These are phyloP conservation scores for Vigna mungo DNA, from an alignment of 306 rosid species.

Conservation along the genomic window DNA sequence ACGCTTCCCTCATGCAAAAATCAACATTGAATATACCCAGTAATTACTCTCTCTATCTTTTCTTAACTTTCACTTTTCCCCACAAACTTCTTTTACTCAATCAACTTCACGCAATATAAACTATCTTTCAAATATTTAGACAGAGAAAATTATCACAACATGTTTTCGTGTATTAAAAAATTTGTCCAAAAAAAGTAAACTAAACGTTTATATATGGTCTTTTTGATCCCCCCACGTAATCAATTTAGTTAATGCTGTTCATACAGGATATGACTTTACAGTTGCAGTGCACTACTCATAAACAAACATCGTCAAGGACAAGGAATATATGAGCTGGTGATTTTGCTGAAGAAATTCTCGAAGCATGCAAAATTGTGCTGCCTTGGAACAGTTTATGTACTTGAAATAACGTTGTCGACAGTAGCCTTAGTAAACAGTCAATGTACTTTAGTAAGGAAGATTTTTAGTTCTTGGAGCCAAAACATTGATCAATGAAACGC, in stretches of 20 bases:
- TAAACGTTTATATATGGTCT: not conserved
- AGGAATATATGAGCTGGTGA: not conserved
- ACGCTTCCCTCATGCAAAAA: constrained; percentile 44
- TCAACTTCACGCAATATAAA: too few species aligned
- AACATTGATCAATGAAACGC: constrained; percentile 11
- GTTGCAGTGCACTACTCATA: not conserved
- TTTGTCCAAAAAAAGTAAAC: not conserved
- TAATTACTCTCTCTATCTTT: constrained; percentile 46
- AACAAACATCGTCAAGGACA: not conserved
- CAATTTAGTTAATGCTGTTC: not conserved
- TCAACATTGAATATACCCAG: constrained; percentile 74
- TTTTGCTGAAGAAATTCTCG: not conserved
- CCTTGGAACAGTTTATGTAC: not conserved
- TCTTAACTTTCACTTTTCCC: too few species aligned
- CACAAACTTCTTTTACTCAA: too few species aligned
- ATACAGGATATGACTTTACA: constrained; percentile 44
- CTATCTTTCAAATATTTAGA: too few species aligned
- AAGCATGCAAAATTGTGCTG: not conserved
- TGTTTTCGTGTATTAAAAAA: too few species aligned
- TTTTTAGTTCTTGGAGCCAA: constrained; percentile 8
- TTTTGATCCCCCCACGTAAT: too few species aligned
- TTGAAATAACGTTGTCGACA: not conserved
- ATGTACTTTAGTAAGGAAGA: not conserved
- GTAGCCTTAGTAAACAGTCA: not conserved
- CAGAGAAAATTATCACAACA: too few species aligned